Base-by-base conservation (phyloP, 495 filamentous ascomycete genomes). In the Podospora fimiseda region DNA sequence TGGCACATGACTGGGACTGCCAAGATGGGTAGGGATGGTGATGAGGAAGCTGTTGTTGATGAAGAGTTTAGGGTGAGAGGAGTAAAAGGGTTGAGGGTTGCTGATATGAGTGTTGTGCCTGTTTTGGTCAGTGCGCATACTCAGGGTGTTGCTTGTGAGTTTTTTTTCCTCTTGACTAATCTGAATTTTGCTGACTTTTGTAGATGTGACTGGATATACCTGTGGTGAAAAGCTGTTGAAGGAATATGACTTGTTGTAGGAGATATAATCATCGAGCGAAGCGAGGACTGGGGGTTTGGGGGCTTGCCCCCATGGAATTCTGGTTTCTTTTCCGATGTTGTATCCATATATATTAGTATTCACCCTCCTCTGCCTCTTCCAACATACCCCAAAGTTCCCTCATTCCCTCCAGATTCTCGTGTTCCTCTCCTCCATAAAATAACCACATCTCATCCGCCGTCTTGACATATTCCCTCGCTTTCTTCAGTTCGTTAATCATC, bases 21-120 rank as follows among this genome's bases (percentile, higher is more conserved):
- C 30, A 80, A 79, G 63, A 87, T 87, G 82, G 84, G 84, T 0
- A 69, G 56, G 40, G 6, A 50, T 0, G 74, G 68, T 0, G 77
- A 77, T 18, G 52, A 52, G 3, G 67, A 74, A 27, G 76, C 75
- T 6, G 80, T 71, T 6, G 80, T 87, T 21, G 81, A 87, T 55
- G 69, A 36, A 0, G 56, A 70, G 2, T 82, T 85, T 51, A 33
- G 71, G 23, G 72, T 87, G 0, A 60, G 71, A 5, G 85, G 83
- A 0, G 58, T 84, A 16, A 66, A 80, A 40, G 66, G 68, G 0
- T 62, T 88, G 54, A 74, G 85, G 9, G 73, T 87, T 3, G 81
- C 76, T 2, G 85, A 88, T 70, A 79, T 82, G 68, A 85, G 81
- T 57, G 77, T 84, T 42, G 70, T 84, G 19, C 84, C 84, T 4